A percentile compares a stretch with the other conserved stretches of the same genome.
These are phyloP conservation scores for Candida silvicultrix DNA, from an alignment of 805 yeast genomes.

Conservation along the genomic window DNA sequence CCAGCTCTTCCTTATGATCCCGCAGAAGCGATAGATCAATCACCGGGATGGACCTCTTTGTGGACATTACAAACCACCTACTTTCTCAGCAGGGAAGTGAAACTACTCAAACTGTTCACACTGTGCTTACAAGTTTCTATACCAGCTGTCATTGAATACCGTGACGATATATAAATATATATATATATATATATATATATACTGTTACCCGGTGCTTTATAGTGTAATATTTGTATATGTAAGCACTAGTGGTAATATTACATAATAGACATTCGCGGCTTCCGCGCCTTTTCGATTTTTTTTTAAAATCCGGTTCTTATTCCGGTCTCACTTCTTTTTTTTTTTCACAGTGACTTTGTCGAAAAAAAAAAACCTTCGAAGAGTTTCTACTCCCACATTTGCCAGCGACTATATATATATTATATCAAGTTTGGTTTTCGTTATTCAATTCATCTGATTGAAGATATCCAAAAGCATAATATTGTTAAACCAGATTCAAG, in stretches of 20 bases:
- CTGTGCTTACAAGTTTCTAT: too few relatives aligned
- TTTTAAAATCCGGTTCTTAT: neutral
- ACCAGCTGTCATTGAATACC: too few relatives aligned
- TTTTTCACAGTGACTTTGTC: neutral
- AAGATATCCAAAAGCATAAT: neutral
- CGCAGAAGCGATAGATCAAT: neutral
- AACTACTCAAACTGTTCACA: too few relatives aligned
- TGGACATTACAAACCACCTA: too few relatives aligned
- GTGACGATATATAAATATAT: too few relatives aligned
- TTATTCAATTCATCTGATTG: neutral
- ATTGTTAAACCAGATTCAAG: constrained; percentile 1
- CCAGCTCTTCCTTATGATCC: neutral
- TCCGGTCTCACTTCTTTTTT: neutral
- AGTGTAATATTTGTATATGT: too few relatives aligned
- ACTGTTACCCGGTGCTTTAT: too few relatives aligned
- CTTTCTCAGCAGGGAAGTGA: too few relatives aligned
- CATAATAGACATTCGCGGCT: too few relatives aligned
- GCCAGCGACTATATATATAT: neutral
- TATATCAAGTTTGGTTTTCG: neutral
- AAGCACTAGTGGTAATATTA: too few relatives aligned
- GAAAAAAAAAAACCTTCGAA: constrained; percentile 9
- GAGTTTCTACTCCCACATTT: constrained; percentile 4
- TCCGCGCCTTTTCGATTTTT: too few relatives aligned
- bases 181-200: too few relatives aligned
- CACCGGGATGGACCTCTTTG: neutral